Evolutionary conservation across 1,284 basidiomycete genomes (phyloP).

Genomic region (Ganoderma sinense): DNA sequence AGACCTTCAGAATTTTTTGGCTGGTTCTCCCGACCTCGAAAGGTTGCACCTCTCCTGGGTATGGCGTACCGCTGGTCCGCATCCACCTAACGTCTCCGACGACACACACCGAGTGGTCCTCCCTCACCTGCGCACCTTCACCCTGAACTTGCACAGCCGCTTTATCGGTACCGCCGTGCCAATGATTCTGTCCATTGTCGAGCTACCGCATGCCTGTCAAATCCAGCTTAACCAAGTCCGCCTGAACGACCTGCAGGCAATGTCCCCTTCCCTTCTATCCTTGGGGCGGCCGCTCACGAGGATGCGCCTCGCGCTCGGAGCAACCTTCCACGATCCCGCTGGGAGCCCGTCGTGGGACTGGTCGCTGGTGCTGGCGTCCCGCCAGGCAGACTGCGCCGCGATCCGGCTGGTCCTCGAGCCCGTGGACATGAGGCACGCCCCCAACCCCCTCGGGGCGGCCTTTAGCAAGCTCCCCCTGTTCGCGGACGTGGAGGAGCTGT

Average conservation of each 20-base stretch:
- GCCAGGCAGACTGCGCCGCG: not conserved
- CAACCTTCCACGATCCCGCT: not conserved
- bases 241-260: not conserved
- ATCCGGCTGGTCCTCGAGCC: not conserved
- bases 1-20: not conserved
- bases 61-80: not conserved
- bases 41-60: not conserved
- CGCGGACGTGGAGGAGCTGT: not conserved
- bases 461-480: not conserved
- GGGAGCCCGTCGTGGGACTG: not conserved
- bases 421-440: too few species aligned
- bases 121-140: not conserved
- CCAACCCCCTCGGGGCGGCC: not conserved
- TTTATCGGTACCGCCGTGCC: not conserved
- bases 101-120: not conserved
- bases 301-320: not conserved
- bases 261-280: not conserved
- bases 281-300: not conserved
- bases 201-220: not conserved
- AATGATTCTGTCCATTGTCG: not conserved
- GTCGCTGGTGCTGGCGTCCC: not conserved
- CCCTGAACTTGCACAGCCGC: not conserved
- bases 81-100: not conserved
- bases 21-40: not conserved
- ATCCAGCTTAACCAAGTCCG: not conserved